Conservation (phyloP, 2,329 filamentous ascomycete species). For the Aspergillus ochraceoroseus region DNA sequence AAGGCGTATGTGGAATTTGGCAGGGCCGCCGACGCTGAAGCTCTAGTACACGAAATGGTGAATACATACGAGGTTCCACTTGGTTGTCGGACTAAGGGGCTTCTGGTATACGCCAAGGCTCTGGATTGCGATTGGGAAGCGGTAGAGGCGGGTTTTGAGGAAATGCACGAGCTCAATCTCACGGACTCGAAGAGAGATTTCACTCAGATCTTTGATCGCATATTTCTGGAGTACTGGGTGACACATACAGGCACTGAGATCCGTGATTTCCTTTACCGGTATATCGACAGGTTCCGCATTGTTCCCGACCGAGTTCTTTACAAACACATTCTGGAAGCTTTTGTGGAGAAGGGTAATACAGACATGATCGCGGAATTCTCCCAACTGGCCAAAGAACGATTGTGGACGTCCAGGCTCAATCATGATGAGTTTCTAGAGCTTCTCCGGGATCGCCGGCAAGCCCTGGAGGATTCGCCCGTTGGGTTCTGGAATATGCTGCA, state of each 20-base stretch:
- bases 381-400: slow-evolving; percentile 27
- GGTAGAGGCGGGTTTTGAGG: slow-evolving; percentile 37
- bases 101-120: slow-evolving; percentile 38
- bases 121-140: slow-evolving; percentile 39
- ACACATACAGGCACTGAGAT: slow-evolving; percentile 33
- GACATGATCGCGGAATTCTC: slow-evolving; percentile 32
- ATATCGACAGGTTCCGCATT: slow-evolving; percentile 36
- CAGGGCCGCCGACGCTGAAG: slow-evolving; percentile 33
- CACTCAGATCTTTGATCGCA: slow-evolving; percentile 35
- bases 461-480: slow-evolving; percentile 33
- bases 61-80: slow-evolving; percentile 28
- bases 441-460: slow-evolving; percentile 33
- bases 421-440: slow-evolving; percentile 30
- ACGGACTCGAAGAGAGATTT: slow-evolving; percentile 31
- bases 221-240: slow-evolving; percentile 42
- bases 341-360: slow-evolving; percentile 37
- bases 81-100: slow-evolving; percentile 34
- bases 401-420: slow-evolving; percentile 34
- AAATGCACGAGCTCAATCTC: slow-evolving; percentile 35
- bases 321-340: slow-evolving; percentile 39
- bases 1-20: slow-evolving; percentile 40
- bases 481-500: slow-evolving; percentile 42
- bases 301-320: slow-evolving; percentile 38
- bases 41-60: slow-evolving; percentile 35
- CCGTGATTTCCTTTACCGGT: slow-evolving; percentile 35